These are phyloP conservation scores for Mollisiaceae sp. DNA, from an alignment of 2,329 filamentous ascomycete species.

Conservation along the genomic window DNA sequence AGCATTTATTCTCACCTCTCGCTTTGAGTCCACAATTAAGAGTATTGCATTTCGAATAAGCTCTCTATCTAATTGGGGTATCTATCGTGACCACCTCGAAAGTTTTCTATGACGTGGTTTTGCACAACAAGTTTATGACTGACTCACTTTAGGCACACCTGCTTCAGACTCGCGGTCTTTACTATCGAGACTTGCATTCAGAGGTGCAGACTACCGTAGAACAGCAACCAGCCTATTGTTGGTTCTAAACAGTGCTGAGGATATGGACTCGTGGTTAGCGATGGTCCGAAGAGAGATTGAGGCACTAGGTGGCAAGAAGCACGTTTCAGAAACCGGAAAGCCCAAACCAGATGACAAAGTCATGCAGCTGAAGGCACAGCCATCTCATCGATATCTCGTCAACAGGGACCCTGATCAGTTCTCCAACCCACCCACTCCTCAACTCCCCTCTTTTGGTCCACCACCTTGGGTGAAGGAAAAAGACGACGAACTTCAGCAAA, in stretches of 20 bases:
- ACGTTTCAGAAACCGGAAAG: conserved; percentile 63
- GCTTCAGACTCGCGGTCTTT: conserved; percentile 62
- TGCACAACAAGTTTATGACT: not conserved
- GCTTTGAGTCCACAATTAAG: no score
- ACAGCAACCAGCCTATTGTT: conserved; percentile 69
- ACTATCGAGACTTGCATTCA: conserved; percentile 67
- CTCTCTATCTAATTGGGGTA: no score
- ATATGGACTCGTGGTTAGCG: conserved; percentile 79
- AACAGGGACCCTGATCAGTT: conserved; percentile 33
- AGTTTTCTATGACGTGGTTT: no score
- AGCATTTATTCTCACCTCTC: not conserved
- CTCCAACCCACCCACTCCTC: conserved; percentile 28
- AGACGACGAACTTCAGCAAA: conserved; percentile 27
- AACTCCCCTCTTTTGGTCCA: conserved; percentile 26
- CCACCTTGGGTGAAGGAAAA: conserved; percentile 30
- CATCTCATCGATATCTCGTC: conserved; percentile 38
- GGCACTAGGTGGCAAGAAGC: conserved; percentile 68
- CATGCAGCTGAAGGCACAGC: conserved; percentile 36
- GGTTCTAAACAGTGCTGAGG: conserved; percentile 72
- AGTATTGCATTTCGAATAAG: no score
- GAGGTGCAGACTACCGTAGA: conserved; percentile 57
- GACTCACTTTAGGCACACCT: conserved; percentile 38
- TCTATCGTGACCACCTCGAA: no score
- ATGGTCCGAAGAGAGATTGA: conserved; percentile 73
- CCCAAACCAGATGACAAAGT: conserved; percentile 50